A percentile compares a stretch with the other conserved stretches of the same genome.
Conservation (phyloP, 1,284 basidiomycete species). For the Papiliotrema terrestris region DNA sequence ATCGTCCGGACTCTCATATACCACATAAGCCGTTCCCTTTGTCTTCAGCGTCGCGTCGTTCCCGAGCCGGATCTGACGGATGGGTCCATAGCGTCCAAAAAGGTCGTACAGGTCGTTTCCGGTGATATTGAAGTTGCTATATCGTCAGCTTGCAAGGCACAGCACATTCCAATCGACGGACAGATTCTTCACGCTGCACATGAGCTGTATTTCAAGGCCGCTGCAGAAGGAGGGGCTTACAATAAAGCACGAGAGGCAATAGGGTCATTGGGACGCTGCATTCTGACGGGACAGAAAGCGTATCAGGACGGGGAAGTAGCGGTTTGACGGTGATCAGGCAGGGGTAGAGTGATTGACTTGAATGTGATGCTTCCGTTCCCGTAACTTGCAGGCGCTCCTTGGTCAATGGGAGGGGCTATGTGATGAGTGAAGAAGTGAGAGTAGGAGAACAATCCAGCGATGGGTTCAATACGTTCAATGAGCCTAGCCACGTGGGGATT, state of each 20-base stretch:
- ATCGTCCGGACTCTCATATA: conserved; percentile 54
- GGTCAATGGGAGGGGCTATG: too few species aligned
- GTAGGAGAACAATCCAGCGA: too few species aligned
- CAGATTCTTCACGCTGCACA: not conserved
- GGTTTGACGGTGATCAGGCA: not conserved
- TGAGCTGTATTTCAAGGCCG: not conserved
- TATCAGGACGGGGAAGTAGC: not conserved
- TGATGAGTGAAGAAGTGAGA: too few species aligned
- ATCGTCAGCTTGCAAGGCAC: conserved; percentile 3
- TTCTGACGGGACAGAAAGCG: conserved; percentile 1
- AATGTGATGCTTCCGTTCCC: too few species aligned
- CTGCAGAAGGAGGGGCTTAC: conserved; percentile 22
- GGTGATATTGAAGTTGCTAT: conserved; percentile 76
- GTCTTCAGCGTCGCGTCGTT: conserved; percentile 76
- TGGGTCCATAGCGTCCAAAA: conserved; percentile 95
- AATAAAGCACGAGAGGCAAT: conserved; percentile 44
- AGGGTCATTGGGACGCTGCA: conserved; percentile 35
- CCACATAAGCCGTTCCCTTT: conserved; percentile 93
- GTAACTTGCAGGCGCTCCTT: too few species aligned
- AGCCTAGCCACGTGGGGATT: too few species aligned
- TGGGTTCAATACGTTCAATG: too few species aligned
- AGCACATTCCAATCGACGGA: conserved; percentile 17
- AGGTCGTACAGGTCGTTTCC: conserved; percentile 95
- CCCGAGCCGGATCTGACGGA: conserved; percentile 91
- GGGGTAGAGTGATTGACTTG: too few species aligned